phyloP scores from a whole-genome alignment of 805 yeast species.

The Torulaspora indica region DNA sequence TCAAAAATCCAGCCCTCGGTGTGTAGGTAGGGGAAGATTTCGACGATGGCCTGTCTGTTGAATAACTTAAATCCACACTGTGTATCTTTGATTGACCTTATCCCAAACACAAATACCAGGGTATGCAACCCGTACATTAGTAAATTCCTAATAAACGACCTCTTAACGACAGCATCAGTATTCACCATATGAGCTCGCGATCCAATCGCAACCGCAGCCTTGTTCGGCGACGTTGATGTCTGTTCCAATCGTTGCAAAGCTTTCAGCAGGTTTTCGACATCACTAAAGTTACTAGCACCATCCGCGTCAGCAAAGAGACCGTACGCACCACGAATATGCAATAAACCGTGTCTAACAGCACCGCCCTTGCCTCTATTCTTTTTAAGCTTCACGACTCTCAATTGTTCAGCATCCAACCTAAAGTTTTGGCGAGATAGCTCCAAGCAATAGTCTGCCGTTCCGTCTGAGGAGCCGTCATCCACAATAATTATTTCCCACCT shows the following conservation, averaged over 20 bases:
- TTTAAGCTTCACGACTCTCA: slow-evolving; percentile 66
- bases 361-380: slow-evolving; percentile 93
- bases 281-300: slow-evolving; percentile 84
- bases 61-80: slow-evolving; percentile 97
- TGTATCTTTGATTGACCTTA: slow-evolving; percentile 80
- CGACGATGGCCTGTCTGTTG: slow-evolving; percentile 57
- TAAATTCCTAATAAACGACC: slow-evolving; percentile 82
- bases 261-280: slow-evolving; percentile 49
- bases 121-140: slow-evolving; percentile 90
- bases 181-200: slow-evolving; percentile 95
- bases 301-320: slow-evolving; percentile 95
- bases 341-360: slow-evolving; percentile 91
- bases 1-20: slow-evolving; percentile 99
- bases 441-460: slow-evolving; percentile 69
- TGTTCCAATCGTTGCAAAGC: slow-evolving; percentile 37
- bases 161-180: slow-evolving; percentile 93
- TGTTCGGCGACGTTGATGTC: slow-evolving; percentile 15
- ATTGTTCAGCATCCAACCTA: slow-evolving; percentile 48
- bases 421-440: slow-evolving; percentile 46
- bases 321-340: slow-evolving; percentile 64
- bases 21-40: slow-evolving; percentile 84
- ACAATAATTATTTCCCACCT: slow-evolving; percentile 69
- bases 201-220: slow-evolving; percentile 74
- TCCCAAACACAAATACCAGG: slow-evolving; percentile 82
- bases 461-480: slow-evolving; percentile 88